Conservation (phyloP, 495 filamentous ascomycete genomes). For the Talaromyces adpressus region DNA sequence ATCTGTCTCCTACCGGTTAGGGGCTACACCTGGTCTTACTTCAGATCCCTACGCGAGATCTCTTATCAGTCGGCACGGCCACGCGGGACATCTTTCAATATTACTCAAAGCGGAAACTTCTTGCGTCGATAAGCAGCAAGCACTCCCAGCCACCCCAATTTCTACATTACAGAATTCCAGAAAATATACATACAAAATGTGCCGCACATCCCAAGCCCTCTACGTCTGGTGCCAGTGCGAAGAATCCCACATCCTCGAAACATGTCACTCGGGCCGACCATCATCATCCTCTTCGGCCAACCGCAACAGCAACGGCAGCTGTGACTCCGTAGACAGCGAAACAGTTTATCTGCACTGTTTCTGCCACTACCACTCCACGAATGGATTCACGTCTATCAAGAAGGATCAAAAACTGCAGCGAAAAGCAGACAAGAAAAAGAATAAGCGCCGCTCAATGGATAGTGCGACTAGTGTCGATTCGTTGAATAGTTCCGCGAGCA, state of each 20-base stretch:
- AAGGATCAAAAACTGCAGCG: constrained; percentile 17
- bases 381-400: constrained; percentile 31
- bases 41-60: neutral
- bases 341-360: constrained; percentile 41
- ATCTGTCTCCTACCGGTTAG: constrained; percentile 2
- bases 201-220: constrained; percentile 34
- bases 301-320: constrained; percentile 21
- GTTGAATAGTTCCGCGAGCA: constrained; percentile 27
- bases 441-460: constrained; percentile 17
- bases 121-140: neutral
- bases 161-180: neutral
- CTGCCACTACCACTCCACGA: constrained; percentile 34
- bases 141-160: neutral
- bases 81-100: neutral
- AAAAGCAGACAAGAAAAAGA: constrained; percentile 9
- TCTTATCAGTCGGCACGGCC: neutral
- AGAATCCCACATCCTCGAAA: constrained; percentile 35
- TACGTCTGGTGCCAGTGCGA: constrained; percentile 42
- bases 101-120: constrained; percentile 2
- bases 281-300: constrained; percentile 6
- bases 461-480: constrained; percentile 26
- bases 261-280: constrained; percentile 27
- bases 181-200: constrained; percentile 22
- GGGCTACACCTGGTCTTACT: neutral
- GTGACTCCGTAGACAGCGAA: constrained; percentile 28